These are phyloP conservation scores for Fusarium bactridioides DNA, from an alignment of 2,329 filamentous ascomycete genomes.

Conservation along the genomic window DNA sequence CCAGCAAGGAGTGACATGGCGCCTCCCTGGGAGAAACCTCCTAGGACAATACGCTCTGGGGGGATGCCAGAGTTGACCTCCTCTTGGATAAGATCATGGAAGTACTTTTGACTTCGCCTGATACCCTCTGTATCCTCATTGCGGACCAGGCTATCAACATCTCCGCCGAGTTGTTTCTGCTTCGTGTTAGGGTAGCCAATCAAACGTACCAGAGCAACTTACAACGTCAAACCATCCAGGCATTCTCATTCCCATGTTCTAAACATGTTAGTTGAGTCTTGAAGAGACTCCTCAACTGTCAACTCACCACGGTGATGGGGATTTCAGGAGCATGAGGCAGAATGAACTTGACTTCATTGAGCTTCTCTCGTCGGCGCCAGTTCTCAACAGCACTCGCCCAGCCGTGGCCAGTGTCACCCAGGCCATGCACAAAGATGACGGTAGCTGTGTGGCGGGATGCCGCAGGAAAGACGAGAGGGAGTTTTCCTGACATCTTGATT, in stretches of 20 bases:
- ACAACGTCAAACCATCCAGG: slow-evolving; percentile 89
- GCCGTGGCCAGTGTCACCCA: slow-evolving; percentile 83
- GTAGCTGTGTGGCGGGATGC: slow-evolving; percentile 88
- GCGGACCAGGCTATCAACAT: slow-evolving; percentile 42
- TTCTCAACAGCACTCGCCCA: slow-evolving; percentile 88
- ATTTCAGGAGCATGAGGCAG: slow-evolving; percentile 90
- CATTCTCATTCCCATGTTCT: slow-evolving; percentile 61
- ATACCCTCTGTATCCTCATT: slow-evolving; percentile 77
- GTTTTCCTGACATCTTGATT: slow-evolving; percentile 32
- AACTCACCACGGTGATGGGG: slow-evolving; percentile 72
- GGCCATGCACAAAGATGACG: slow-evolving; percentile 91
- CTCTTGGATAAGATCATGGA: slow-evolving; percentile 79
- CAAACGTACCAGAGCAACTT: slow-evolving; percentile 30
- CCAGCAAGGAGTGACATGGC: slow-evolving; percentile 86
- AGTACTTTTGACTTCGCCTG: slow-evolving; percentile 73
- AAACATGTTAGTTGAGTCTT: slow-evolving; percentile 17
- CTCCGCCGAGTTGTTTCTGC: slow-evolving; percentile 47
- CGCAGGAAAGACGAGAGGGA: slow-evolving; percentile 77
- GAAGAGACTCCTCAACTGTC: neutral
- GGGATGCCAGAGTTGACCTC: slow-evolving; percentile 85
- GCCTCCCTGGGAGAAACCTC: slow-evolving; percentile 86
- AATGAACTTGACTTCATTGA: slow-evolving; percentile 92
- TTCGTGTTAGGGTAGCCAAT: neutral
- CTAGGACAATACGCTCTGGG: slow-evolving; percentile 82
- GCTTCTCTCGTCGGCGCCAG: slow-evolving; percentile 80